A percentile compares a stretch with the other conserved stretches of the same genome.
phyloP scores from a whole-genome alignment of 2,329 filamentous ascomycete genomes.

The Ascochyta lentis region DNA sequence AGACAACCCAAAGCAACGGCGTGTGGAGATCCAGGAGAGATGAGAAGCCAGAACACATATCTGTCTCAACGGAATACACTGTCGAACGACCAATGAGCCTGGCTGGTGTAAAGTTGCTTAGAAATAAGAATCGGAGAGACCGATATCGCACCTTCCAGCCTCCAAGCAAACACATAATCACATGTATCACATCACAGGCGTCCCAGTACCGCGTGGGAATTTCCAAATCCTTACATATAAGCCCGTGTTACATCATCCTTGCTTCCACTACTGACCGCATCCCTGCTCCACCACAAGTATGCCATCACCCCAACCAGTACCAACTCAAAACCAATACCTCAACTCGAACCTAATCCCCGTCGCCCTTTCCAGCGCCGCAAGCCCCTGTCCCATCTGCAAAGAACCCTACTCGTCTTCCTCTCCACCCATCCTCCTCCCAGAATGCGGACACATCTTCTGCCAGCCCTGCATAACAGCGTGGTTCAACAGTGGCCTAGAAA shows the following conservation, averaged over 20 bases:
- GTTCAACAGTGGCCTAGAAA: not conserved
- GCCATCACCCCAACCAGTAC: not conserved
- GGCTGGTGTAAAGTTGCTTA: not conserved
- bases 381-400: constrained; percentile 16
- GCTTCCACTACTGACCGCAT: no score
- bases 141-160: not conserved
- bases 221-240: not conserved
- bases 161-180: constrained; percentile 9
- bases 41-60: not conserved
- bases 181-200: constrained; percentile 1
- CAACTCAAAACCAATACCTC: not conserved
- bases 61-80: not conserved
- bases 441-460: constrained; percentile 23
- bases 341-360: not conserved
- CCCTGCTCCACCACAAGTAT: not conserved
- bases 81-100: not conserved
- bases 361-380: constrained; percentile 6
- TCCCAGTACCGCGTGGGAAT: not conserved
- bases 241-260: not conserved
- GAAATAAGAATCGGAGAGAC: not conserved
- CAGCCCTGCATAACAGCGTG: constrained; percentile 15
- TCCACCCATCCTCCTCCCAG: constrained; percentile 8
- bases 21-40: not conserved
- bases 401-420: not conserved
- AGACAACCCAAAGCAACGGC: constrained; percentile 17